Percentiles rank a stretch among this genome's conserved stretches.
These are phyloP conservation scores for Insectozyma bohioensis DNA, from an alignment of 1,139 yeast species.

Conservation along the genomic window DNA sequence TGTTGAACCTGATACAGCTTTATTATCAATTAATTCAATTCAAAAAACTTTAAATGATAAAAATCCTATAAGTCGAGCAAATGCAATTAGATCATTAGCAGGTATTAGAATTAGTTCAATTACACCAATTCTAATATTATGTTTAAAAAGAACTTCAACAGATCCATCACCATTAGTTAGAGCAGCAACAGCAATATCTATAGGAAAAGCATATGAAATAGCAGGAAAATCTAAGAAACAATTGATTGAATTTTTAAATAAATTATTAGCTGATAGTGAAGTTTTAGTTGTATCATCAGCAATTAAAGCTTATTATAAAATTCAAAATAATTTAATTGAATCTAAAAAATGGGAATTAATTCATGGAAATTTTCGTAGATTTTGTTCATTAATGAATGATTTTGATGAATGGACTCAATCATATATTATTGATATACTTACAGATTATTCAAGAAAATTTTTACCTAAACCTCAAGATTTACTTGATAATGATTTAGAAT, in stretches of 20 bases:
- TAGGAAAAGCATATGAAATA: conserved; percentile 58
- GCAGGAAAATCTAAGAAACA: conserved; percentile 36
- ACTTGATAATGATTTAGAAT: conserved; percentile 55
- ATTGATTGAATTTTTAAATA: conserved; percentile 49
- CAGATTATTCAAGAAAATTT: conserved; percentile 64
- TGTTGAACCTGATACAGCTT: conserved; percentile 81
- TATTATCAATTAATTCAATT: conserved; percentile 85
- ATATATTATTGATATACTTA: conserved; percentile 57
- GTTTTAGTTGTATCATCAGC: conserved; percentile 71
- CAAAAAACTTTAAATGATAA: conserved; percentile 79
- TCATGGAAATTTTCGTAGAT: conserved; percentile 69
- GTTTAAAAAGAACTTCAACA: conserved; percentile 63
- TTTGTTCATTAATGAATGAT: conserved; percentile 51
- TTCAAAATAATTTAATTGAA: conserved; percentile 30
- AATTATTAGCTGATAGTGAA: conserved; percentile 63
- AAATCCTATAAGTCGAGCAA: conserved; percentile 64
- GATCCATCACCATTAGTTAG: conserved; percentile 83
- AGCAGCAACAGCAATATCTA: conserved; percentile 74
- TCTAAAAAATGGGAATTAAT: conserved; percentile 61
- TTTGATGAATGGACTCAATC: conserved; percentile 82
- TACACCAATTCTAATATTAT: conserved; percentile 72
- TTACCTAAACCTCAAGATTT: conserved; percentile 54
- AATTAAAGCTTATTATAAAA: conserved; percentile 52
- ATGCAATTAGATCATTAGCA: conserved; percentile 76
- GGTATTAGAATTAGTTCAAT: conserved; percentile 80